Base-by-base conservation (phyloP, 2,329 filamentous ascomycete species). In the Pestalotiopsis sp. region DNA sequence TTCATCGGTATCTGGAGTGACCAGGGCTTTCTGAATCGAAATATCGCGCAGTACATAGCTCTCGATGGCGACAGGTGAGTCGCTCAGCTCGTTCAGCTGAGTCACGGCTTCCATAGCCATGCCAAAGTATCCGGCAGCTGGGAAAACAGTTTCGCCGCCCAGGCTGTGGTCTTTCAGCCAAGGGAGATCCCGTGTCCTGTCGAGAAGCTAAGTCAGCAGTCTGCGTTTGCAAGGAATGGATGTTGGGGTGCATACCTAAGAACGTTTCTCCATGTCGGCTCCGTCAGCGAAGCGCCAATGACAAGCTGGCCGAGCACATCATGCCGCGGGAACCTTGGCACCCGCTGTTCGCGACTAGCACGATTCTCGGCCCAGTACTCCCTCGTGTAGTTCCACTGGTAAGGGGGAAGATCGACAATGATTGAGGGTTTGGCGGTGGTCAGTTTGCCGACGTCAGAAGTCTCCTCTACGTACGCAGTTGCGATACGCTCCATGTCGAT, bases 1-100 rank as follows among this genome's bases (percentile, higher is more conserved):
- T 1, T 75, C 74, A 38, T 78, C 76, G 13, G 73, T 71, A n/a
- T 79, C 75, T 0, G 77, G 78, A 2, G 74, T 72, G 1, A 75
- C 73, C 0, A 80, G 73, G 1, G 78, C 77, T 6, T 72, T 76
- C 56, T 75, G 72, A 23, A 80, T 78, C 38, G 70, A 69, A 3
- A 80, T 68, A 56, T 80, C 73, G 0, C 74, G 74, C 12, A 80
- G 67, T 25, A 70, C 71, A 25, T 73, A 73, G 5, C 70, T 72
- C 9, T 71, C 70, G 17, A 72, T 71, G 27, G 66, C 66, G n/a
- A 70, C 67, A 1, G 67, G 65, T 2, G 40, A 61, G 1, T 68
- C 58, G 1, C 65, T 64, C 12, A 66, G 61, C 11, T 75, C 72
- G 25, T 59, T 70, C n/a, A 74, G 64, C 64, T 71, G 73, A 9